Base-by-base conservation (phyloP, 192 early-diverging fungal genomes). In the Backusella psychrophila region DNA sequence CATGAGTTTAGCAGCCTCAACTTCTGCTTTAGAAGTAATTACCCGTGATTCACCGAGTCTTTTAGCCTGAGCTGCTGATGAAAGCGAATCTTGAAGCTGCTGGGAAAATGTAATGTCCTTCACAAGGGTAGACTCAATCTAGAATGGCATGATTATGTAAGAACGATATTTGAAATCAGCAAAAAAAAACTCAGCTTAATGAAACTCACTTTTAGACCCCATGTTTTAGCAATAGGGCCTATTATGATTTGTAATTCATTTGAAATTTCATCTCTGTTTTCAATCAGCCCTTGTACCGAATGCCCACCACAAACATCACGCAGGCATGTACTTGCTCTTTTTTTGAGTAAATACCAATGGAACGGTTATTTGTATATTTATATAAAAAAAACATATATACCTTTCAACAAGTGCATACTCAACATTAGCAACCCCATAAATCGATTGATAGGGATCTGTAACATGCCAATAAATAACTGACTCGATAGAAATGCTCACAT, bases 391-490 rank as follows among this genome's bases (percentile, higher is more conserved):
- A 3, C 33, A 33, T 74, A 63, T n/a, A 71, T 75, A 87, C 82
- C 95, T 87, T 80, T 98, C 96, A 26, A 90, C 80, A 56, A 98
- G 84, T 7, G 94, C 95, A 34, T 85, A 77, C 19, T 80, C 80
- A 23, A 96, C 94, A 73, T 96, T 85, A 3, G 85, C 85, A 6
- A 98, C 94, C 8, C 92, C 88, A 85, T 89, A 98, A 15, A 88
- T 85, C 8, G 94, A 88, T 66, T 92, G 85, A 66, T 93, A 96
- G 6, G 93, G 94, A 73, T 95, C 92, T 15, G 87, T 83, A 42
- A 93, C 75, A 67, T 96, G 91, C 94, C 94, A 97, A 77, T 91
- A 97, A 2, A 98, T 82, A 3, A 98, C 94, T 0, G 91, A 91
- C 75, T 96, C 96, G 67, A 98, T 96, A 8, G 79, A 78, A 41